phyloP scores from a whole-genome alignment of 441 rosid genomes.

The Adansonia rubrostipa region DNA sequence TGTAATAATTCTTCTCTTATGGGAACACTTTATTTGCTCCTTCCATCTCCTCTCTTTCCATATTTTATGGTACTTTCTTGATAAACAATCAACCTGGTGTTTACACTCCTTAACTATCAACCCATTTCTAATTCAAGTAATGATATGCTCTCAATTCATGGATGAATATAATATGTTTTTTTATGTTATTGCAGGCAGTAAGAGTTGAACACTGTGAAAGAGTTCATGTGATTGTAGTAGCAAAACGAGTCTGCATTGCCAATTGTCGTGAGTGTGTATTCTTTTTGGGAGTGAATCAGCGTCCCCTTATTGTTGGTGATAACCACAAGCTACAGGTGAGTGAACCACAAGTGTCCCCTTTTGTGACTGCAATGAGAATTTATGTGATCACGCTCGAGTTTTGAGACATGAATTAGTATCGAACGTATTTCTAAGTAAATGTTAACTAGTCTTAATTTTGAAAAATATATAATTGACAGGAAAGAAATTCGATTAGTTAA shows the following conservation, averaged over 20 bases:
- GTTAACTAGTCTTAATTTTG: not conserved
- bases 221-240: slow-evolving; percentile 87
- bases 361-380: not conserved
- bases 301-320: slow-evolving; percentile 95
- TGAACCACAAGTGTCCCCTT: slow-evolving; percentile 10
- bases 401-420: not conserved
- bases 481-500: not conserved
- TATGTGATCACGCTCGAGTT: slow-evolving; percentile 2
- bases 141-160: not conserved
- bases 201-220: slow-evolving; percentile 98
- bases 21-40: not conserved
- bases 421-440: not conserved
- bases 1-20: not conserved
- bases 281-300: slow-evolving; percentile 97
- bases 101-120: not conserved
- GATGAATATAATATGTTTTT: slow-evolving; percentile 25
- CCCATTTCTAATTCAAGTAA: not conserved
- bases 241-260: slow-evolving; percentile 92
- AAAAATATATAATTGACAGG: not conserved
- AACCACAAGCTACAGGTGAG: slow-evolving; percentile 96
- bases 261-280: slow-evolving; percentile 97
- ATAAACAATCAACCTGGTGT: not conserved
- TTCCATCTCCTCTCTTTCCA: not conserved
- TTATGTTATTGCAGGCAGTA: slow-evolving; percentile 58
- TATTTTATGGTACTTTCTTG: not conserved